phyloP scores from a whole-genome alignment of 441 rosid species.

The Euphorbia corollata region DNA sequence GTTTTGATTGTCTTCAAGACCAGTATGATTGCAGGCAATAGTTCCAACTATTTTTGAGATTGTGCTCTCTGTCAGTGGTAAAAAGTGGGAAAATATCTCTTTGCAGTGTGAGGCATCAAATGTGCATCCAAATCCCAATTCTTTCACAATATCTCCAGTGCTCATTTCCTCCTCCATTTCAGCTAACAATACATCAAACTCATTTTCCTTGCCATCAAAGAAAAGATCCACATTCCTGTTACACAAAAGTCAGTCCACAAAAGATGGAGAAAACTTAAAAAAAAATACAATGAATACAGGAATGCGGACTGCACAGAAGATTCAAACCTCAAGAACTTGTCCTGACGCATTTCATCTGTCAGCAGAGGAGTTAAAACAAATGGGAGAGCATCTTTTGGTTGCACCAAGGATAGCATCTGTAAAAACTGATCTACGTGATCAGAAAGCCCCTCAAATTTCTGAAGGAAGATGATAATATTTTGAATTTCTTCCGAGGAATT shows the following conservation, averaged over 20 bases:
- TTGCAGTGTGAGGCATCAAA: conserved; percentile 62
- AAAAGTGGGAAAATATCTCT: conserved; percentile 67
- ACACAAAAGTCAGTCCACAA: conserved; percentile 8
- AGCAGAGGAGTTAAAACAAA: conserved; percentile 59
- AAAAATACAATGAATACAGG: conserved; percentile 4
- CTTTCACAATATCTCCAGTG: conserved; percentile 73
- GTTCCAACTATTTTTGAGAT: conserved; percentile 64
- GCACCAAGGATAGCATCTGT: conserved; percentile 63
- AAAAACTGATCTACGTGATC: conserved; percentile 59
- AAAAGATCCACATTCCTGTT: conserved; percentile 46
- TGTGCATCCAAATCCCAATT: conserved; percentile 88
- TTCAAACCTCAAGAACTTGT: conserved; percentile 53
- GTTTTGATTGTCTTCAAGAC: conserved; percentile 61
- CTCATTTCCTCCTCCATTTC: conserved; percentile 80
- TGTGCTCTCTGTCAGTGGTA: conserved; percentile 62
- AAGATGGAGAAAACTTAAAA: background rate
- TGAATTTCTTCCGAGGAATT: conserved; percentile 68
- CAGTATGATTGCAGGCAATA: conserved; percentile 45
- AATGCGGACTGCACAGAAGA: conserved; percentile 9
- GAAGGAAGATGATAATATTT: conserved; percentile 68
- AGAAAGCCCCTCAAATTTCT: conserved; percentile 59
- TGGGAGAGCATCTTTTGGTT: conserved; percentile 44
- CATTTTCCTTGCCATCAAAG: conserved; percentile 46
- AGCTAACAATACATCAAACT: conserved; percentile 70
- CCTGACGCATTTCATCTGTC: conserved; percentile 48